Base-by-base conservation (phyloP, 1,284 basidiomycete genomes). In the Phlebopus sp. region DNA sequence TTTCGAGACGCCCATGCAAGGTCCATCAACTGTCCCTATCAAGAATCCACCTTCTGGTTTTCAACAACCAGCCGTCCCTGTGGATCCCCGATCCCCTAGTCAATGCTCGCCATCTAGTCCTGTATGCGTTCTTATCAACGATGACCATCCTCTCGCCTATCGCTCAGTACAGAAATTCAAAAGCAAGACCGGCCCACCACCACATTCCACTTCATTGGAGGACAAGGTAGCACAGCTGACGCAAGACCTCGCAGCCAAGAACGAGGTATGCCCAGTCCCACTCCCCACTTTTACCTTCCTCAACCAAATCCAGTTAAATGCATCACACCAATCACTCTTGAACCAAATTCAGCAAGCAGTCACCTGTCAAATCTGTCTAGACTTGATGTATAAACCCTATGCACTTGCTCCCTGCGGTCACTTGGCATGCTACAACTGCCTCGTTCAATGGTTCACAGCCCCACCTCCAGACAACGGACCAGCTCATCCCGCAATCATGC, bases 371-470 rank as follows among this genome's bases (percentile, higher is more conserved):
- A 82, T 90, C 48, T 90, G 87, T 59, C 70, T 88, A 27, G 85
- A 87, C 55, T 68, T 84, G 18, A 72, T 90, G 63, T 71, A 84
- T 59, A 78, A 78, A 53, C 86, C 86, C 0, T 88, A 79, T 55
- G 78, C 83, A 0, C 75, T 90, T 14, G 72, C 81, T 0, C 84
- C 87, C 0, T 90, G 86, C 51, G 86, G 88, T 5, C 87, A 90
- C 55, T 69, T 86, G 36, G 77, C 81, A 4, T 90, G 86, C 59
- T 75, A 87, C 51, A 59, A 64, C 23, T 90, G 86, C 58, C 79
- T 90, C 11, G 72, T 86, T n/a, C 71, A 71, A 25, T 90, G 87
- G 86, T 90, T 90, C 62, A 81, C 75, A 6, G 72, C 76, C 13
- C 67, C 71, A 13, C 63, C 68, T 5, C 47, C 58, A 11, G 61